Evolutionary conservation across 305 asterid species (phyloP), one percentile per base, ranked within the genome.

Genomic region (Solanum chacoense): DNA sequence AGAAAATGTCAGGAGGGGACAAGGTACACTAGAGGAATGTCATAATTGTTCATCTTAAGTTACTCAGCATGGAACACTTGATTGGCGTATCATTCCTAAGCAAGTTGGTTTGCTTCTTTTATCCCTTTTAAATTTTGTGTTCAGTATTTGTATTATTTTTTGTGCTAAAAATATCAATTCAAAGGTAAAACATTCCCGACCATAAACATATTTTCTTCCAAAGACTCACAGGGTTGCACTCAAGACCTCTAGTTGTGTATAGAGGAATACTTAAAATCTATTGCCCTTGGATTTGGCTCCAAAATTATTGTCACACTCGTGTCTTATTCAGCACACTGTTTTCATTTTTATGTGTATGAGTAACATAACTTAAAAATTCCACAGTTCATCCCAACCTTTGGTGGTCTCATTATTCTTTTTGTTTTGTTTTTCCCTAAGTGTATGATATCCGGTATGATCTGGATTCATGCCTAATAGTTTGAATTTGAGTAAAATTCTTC

Each of bases 21-120:
- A 97, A 81, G 95, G 98, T 98, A 97, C 98, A 1, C 96, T 98
- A 1, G 99, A 97, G 90, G 97, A 95, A 93, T 99, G 95, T 87
- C 98, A 97, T 86, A 95, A 96, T 93, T 95, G 96, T 13, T 95
- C 99, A 1, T 97, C 99, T 29, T 96, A 97, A 94, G 95, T 97
- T 89, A 96, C 98, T 63, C 99, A 96, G 76, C 95, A 97, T 84
- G 99, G 99, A 84, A 97, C 99, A 9, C 91, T 98, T 63, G 95
- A 97, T 88, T 97, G 98, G 99, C 98, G 96, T 14, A 97, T 97
- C 91, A 96, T 97, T 69, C 99, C 99, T 81, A 97, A 97, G 79
- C 96, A 96, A 20, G 99, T 98, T 5, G 98, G 98, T 94, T 45
- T 77, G 80, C 77, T 31, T 38, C 67, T 14, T 45, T 45, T 14